These are phyloP conservation scores for Extremus antarcticus DNA, from an alignment of 495 filamentous ascomycete species.

Conservation along the genomic window DNA sequence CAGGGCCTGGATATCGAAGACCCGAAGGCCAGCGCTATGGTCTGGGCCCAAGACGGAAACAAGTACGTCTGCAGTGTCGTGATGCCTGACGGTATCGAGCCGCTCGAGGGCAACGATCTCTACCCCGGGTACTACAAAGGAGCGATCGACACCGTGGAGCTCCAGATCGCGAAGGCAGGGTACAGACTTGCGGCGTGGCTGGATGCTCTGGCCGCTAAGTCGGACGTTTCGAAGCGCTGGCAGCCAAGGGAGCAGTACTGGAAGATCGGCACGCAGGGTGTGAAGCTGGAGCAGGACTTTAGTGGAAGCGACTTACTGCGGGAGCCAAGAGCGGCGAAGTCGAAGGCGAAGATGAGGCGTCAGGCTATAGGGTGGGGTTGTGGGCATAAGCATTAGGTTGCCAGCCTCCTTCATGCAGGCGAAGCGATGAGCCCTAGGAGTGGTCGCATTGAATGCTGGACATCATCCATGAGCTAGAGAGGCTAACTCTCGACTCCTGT, in stretches of 20 bases:
- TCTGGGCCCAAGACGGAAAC: conserved; percentile 55
- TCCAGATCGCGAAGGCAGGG: conserved; percentile 54
- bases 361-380: conserved; percentile 21
- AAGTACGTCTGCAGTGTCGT: conserved; percentile 49
- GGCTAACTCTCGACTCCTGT: too few relatives aligned
- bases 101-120: conserved; percentile 47
- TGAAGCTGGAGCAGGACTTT: background rate
- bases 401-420: too few relatives aligned
- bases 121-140: conserved; percentile 51
- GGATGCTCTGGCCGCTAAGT: conserved; percentile 18
- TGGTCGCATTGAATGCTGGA: background rate
- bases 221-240: conserved; percentile 1
- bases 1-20: conserved; percentile 39
- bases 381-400: conserved; percentile 8
- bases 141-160: conserved; percentile 52
- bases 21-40: conserved; percentile 40
- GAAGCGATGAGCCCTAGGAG: too few relatives aligned
- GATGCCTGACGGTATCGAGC: conserved; percentile 42
- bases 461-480: background rate
- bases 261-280: background rate
- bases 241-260: background rate
- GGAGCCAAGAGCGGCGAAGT: background rate
- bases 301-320: conserved; percentile 2
- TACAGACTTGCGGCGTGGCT: conserved; percentile 27
- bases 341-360: conserved; percentile 13